Conservation (phyloP, 768 basidiomycete genomes). For the Mycena venus region DNA sequence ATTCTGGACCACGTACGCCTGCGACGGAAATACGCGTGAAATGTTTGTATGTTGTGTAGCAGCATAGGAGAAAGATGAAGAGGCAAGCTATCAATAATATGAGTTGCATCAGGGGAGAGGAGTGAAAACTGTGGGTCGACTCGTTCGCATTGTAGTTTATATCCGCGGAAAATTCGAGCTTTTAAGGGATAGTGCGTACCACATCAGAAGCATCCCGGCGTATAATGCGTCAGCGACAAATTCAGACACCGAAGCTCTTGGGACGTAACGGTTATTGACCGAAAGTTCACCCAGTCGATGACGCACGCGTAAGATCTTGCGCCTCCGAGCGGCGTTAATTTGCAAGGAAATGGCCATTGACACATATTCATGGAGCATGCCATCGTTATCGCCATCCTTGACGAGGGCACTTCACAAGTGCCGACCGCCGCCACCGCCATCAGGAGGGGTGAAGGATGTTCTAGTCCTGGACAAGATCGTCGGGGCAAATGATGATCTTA, state of each 20-base stretch:
- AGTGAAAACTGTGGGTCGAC: constrained; percentile 18
- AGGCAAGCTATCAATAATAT: constrained; percentile 19
- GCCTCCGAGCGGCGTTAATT: constrained; percentile 33
- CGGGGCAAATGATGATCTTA: neutral
- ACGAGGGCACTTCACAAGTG: neutral
- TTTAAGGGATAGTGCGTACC: constrained; percentile 8
- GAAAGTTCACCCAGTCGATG: constrained; percentile 21
- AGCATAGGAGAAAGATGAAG: constrained; percentile 20
- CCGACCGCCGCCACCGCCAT: neutral
- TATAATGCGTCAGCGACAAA: constrained; percentile 32
- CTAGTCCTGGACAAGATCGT: constrained; percentile 4
- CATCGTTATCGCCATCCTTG: constrained; percentile 10
- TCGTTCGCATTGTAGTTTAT: constrained; percentile 34
- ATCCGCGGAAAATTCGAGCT: constrained; percentile 32
- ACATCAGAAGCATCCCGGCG: constrained; percentile 31
- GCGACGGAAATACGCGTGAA: constrained; percentile 49
- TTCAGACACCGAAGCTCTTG: constrained; percentile 14
- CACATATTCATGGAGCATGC: neutral
- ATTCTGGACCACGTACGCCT: constrained; percentile 50
- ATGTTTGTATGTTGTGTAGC: constrained; percentile 47
- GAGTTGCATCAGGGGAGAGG: constrained; percentile 29
- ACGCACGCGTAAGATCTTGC: constrained; percentile 25
- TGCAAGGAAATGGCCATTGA: constrained; percentile 6
- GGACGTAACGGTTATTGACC: constrained; percentile 27
- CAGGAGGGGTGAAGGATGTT: constrained; percentile 5